Base-by-base conservation (phyloP, 1,284 basidiomycete species). In the Microbotryomycetes sp. region DNA sequence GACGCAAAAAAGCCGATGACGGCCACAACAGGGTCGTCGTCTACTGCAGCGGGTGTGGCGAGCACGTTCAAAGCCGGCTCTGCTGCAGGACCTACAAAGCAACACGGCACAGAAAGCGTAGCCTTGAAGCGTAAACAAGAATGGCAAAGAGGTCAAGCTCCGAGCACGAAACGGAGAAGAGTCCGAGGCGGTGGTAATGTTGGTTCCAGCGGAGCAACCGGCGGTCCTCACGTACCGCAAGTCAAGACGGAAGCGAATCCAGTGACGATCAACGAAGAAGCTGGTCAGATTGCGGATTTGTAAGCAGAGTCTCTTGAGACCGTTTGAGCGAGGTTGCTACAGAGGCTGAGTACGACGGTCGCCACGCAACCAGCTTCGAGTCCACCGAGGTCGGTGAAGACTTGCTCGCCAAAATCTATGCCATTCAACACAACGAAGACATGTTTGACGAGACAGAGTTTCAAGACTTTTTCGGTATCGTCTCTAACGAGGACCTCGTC, bases 401-500 rank as follows among this genome's bases (percentile, higher is more conserved):
- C 35, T 11, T 41, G 35, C 18, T 41, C 11, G 18, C 35, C 9
- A 41, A 41, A 18, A 41, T 41, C 18, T 18, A 41, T 11, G 11
- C 9, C 9, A 41, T 41, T 41, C 35, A 47, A 21, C 15, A 41
- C 16, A 55, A 31, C n/a, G 54, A 62, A 13, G 60, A 56, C 45
- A 35, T 21, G n/a, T 73, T 73, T 48, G 70, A 72, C 59, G 57
- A 58, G 35, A 49, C 48, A 15, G 84, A 88, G 54, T 91, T 89
- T 70, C 85, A 93, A 65, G 78, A 81, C 7, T 81, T 86, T 68
- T 98, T 91, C 68, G 93, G 93, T 0, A 75, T 98, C 15, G 75
- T 97, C 26, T 76, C 81, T 3, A 85, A 88, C 0, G 85, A 88
- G 67, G 84, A 94, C 67, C 85, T 88, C 0, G 85, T 97, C 16